Base-by-base conservation (phyloP, 257 asterid genomes). In the Oldenlandia corymbosa region DNA sequence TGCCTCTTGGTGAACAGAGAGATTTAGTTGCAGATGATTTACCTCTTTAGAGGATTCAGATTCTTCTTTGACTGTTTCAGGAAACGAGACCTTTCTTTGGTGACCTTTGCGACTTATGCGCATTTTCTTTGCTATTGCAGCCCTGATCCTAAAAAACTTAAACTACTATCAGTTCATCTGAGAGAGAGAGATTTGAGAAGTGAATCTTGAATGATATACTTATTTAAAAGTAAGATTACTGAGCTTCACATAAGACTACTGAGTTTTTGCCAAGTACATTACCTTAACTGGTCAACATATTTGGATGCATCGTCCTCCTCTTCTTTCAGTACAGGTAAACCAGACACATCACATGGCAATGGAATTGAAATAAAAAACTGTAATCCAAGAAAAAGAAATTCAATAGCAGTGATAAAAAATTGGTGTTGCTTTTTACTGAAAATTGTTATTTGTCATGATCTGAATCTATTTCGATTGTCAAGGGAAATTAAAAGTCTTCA, bases 351-450 rank as follows among this genome's bases (percentile, higher is more conserved):
- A 68, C 95, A 80, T 27, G 97, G 78, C 79, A 83, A 69, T 32
- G 95, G 94, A 60, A 77, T 74, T 20, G 79, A 60, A 30, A 39
- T 68, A 71, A 90, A 90, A 78, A 87, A 87, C 95, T 87, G 85
- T 23, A 46, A 46, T 34, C 69, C 57, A 18, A 54, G 48, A 65
- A 45, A 54, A 56, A 12, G 37, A 10, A 34, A 3, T 28, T 43
- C 49, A 28, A 55, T 34, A 59, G 62, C 7, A 27, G 23, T 17
- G 26, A 18, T n/a, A 42, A 10, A 24, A 53, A 59, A 12, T 36
- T 13, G 46, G 7, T 32, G 32, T 27, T 17, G 37, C 31, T 16
- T 47, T 42, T 47, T 27, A 23, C 21, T 36, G 28, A 56, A 47
- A 14, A n/a, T n/a, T n/a, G n/a, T n/a, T n/a, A n/a, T n/a, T 45